Evolutionary conservation across 192 early-diverging fungal genomes (phyloP), one percentile per base, ranked within the genome.

Genomic region (Coemansia sp.): DNA sequence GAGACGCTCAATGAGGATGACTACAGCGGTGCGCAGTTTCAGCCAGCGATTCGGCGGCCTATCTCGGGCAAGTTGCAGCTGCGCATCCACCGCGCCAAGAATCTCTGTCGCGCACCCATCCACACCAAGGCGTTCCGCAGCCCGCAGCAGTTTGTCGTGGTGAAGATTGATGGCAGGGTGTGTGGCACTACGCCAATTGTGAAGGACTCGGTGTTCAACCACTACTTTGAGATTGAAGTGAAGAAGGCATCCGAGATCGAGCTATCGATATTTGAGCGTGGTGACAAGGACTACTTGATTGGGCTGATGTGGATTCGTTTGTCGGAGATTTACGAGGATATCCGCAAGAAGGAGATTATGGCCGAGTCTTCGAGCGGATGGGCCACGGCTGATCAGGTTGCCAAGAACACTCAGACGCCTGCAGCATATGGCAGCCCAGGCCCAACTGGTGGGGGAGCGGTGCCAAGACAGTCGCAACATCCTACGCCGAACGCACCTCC

Each of bases 161-260:
- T 97, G 63, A 93, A 90, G 61, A 83, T 97, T 34, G 95, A 96
- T 62, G 93, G 94, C 41, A 81, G 87, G 21, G 82, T 86, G 25
- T 89, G 88, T 30, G 92, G 85, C 16, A 88, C 83, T 53, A 90
- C 95, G 31, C 85, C 86, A 6, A 84, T 88, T 19, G 85, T 86
- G n/a, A 82, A 84, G 41, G 89, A 88, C 62, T 88, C 88, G 59
- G 76, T 77, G 44, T 98, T 91, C 89, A 87, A 86, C 62, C 93
- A 95, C 41, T 88, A 91, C 32, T 93, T 93, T 76, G 90, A 92
- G 62, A 87, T 96, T 23, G 82, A 86, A 54, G 90, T 99, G 30
- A 92, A 96, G 64, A 91, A 91, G 73, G 93, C 90, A 2, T 88
- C 90, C 16, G 97, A 99, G 61, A 85, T 97, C 7, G 97, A 99